Percentiles rank a stretch among this genome's conserved stretches.
These are phyloP conservation scores for Cronartium quercuum DNA, from an alignment of 1,284 basidiomycete species.

Conservation along the genomic window DNA sequence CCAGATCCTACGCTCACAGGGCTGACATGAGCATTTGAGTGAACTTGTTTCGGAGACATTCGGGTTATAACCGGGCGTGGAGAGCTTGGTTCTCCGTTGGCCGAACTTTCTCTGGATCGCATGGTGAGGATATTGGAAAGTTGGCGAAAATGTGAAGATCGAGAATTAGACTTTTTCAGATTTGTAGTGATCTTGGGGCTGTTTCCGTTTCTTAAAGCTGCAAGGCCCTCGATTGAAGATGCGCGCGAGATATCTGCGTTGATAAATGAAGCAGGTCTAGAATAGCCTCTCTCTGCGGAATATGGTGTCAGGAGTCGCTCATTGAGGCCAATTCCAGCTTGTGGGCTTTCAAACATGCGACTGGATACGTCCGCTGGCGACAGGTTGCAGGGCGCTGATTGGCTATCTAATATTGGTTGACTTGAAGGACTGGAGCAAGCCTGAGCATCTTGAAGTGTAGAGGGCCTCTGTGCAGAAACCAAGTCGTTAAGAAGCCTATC, in stretches of 20 bases:
- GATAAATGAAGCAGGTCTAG: not conserved
- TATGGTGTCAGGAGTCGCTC: not conserved
- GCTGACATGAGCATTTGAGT: not conserved
- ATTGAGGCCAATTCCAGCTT: not conserved
- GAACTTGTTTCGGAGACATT: not conserved
- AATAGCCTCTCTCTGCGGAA: not conserved
- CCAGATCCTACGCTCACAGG: not conserved
- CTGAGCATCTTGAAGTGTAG: not conserved
- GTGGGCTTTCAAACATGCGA: not conserved
- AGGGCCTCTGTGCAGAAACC: not conserved
- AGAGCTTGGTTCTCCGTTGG: slow-evolving; percentile 3
- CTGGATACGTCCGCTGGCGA: not conserved
- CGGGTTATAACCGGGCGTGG: not conserved
- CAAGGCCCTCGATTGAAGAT: slow-evolving; percentile 26
- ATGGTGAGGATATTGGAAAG: slow-evolving; percentile 28
- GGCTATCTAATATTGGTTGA: not conserved
- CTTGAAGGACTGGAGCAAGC: not conserved
- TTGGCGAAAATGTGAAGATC: slow-evolving; percentile 13
- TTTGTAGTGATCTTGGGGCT: not conserved
- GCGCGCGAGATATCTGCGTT: slow-evolving; percentile 4
- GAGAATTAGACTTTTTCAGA: slow-evolving; percentile 9
- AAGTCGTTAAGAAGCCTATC: not conserved
- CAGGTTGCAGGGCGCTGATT: not conserved
- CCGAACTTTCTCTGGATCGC: slow-evolving; percentile 8
- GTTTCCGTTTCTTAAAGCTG: slow-evolving; percentile 6